These are phyloP conservation scores for Phytopythium ostracodes DNA, from an alignment of 352 stramenopile species.

Conservation along the genomic window DNA sequence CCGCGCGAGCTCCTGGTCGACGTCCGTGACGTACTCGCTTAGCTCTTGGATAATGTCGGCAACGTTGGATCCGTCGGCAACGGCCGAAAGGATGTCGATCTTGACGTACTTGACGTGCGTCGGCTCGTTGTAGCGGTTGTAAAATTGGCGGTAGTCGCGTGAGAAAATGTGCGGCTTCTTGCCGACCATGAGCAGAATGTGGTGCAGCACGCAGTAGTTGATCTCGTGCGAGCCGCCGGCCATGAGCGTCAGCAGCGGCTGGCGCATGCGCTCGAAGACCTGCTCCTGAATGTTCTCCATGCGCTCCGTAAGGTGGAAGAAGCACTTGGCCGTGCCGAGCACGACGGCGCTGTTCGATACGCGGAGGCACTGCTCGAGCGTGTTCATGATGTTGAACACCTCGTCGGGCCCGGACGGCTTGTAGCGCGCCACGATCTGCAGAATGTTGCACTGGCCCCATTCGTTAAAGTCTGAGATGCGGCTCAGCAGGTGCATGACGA, in stretches of 20 bases:
- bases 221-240: constrained; percentile 90
- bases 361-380: constrained; percentile 92
- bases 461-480: constrained; percentile 99
- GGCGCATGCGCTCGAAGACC: constrained; percentile 90
- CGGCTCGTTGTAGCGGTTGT: constrained; percentile 98
- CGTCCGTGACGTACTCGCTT: constrained; percentile 95
- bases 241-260: constrained; percentile 98
- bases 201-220: constrained; percentile 96
- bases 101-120: constrained; percentile 98
- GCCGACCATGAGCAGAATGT: constrained; percentile 95
- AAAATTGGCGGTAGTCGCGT: constrained; percentile 97
- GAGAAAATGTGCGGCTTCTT: constrained; percentile 95
- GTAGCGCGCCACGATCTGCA: constrained; percentile 95
- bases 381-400: constrained; percentile 98
- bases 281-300: constrained; percentile 89
- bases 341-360: constrained; percentile 96
- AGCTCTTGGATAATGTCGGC: constrained; percentile 97
- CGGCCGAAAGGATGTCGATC: constrained; percentile 93
- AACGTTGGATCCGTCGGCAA: constrained; percentile 93
- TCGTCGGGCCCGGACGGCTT: constrained; percentile 93
- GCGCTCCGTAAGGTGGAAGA: constrained; percentile 94
- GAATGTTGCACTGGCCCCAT: constrained; percentile 97
- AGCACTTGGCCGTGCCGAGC: constrained; percentile 96
- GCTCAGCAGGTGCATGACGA: constrained; percentile 97
- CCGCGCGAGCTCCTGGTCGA: constrained; percentile 91